phyloP scores from a whole-genome alignment of 2,329 filamentous ascomycete genomes.

The Paramyrothecium sp. region DNA sequence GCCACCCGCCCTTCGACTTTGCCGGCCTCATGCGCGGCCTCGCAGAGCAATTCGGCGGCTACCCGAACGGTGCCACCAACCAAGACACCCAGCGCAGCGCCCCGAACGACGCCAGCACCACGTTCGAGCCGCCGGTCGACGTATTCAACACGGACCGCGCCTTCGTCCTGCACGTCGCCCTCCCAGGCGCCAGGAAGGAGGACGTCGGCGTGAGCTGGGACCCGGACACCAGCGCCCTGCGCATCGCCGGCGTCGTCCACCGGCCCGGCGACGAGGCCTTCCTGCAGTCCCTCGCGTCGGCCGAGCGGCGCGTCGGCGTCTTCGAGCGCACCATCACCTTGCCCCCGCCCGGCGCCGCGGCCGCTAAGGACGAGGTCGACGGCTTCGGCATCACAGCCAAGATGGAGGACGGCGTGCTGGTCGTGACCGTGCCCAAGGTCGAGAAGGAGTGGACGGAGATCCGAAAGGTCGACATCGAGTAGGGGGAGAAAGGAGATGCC shows the following conservation, averaged over 20 bases:
- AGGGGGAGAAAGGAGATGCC: slow-evolving; percentile 11
- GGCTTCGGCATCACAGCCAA: slow-evolving; percentile 68
- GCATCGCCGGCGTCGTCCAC: slow-evolving; percentile 70
- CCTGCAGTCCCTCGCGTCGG: slow-evolving; percentile 59
- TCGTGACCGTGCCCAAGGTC: slow-evolving; percentile 74
- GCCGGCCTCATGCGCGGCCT: slow-evolving; percentile 36
- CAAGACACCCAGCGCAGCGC: slow-evolving; percentile 10
- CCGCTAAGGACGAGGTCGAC: slow-evolving; percentile 60
- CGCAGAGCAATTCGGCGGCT: slow-evolving; percentile 40
- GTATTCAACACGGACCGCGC: slow-evolving; percentile 67
- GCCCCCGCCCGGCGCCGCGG: slow-evolving; percentile 35
- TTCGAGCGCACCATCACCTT: slow-evolving; percentile 72
- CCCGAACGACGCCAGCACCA: slow-evolving; percentile 20
- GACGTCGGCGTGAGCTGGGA: slow-evolving; percentile 79
- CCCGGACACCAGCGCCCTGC: slow-evolving; percentile 62
- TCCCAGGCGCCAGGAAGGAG: slow-evolving; percentile 77
- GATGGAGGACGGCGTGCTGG: slow-evolving; percentile 75
- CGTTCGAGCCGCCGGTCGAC: slow-evolving; percentile 68
- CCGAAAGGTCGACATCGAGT: slow-evolving; percentile 58
- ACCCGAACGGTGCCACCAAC: slow-evolving; percentile 34
- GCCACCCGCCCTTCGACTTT: slow-evolving; percentile 33
- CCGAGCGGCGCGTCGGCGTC: slow-evolving; percentile 70
- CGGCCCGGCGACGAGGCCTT: slow-evolving; percentile 70
- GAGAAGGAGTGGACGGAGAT: slow-evolving; percentile 66
- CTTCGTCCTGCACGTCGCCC: slow-evolving; percentile 71